Evolutionary conservation across 73 alveolate genomes (phyloP), one percentile per base, ranked within the genome.

Genomic region (Paramecium sonneborni): DNA sequence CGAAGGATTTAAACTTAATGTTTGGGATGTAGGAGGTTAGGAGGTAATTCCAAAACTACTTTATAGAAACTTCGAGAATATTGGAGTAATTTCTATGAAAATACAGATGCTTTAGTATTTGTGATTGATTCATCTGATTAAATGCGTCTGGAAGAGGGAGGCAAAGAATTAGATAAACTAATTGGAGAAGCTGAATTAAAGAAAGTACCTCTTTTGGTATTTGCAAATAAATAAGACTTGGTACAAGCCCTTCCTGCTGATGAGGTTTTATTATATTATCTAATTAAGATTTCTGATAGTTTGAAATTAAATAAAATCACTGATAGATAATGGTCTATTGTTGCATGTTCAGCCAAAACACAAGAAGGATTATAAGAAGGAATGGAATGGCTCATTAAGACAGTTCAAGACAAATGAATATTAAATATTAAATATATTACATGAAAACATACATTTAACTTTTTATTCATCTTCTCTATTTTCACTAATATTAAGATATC

Each of bases 1-100:
- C 94, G 99, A 98, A 24, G 99, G 99, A 57, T 98, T 98, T 96
- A 98, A 98, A 95, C 94, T 98, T 93, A 98, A 96, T 86, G 99
- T 98, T 72, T 97, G 99, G 99, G 99, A 97, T 90, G 97, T 97
- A 62, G 99, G 99, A 76, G 99, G 99, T 35, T 98, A 98, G 95
- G 97, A 98, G 94, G 97, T 99, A 18, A 55, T 10, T 32, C 39
- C 32, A 21, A 52, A 52, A 30, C 58, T 52, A 52, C 84, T 39
- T 37, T 39, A 10, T 79, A 79, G 90, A 79, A 79, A 24, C 97
- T 98, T 21, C 95, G 99, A 69, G 97, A 96, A 90, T 97, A 96
- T 91, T 98, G 99, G 99, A 96, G 97, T 92, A 96, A 98, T 94
- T 98, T 97, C 96, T 98, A 94, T 88, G 99, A 98, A 92, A 93